Conservation (phyloP, 495 filamentous ascomycete genomes). For the Penicillium bialowiezense region DNA sequence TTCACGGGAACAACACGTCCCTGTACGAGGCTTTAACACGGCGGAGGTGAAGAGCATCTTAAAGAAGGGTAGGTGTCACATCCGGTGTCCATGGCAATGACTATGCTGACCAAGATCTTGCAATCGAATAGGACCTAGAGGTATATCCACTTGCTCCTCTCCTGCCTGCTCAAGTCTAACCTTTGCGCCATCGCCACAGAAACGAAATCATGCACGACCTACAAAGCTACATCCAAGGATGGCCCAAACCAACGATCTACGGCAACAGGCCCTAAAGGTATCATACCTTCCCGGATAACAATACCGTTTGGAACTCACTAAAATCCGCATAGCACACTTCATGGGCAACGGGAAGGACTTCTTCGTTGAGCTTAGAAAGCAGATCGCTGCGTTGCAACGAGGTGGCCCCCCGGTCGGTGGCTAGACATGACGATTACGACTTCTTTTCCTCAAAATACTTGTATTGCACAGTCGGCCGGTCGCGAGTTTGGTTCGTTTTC, state of each 20-base stretch:
- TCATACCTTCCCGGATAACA: slow-evolving; percentile 6
- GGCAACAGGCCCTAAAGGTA: slow-evolving; percentile 53
- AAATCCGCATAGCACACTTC: slow-evolving; percentile 37
- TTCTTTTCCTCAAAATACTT: slow-evolving; percentile 14
- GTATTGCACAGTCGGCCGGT: slow-evolving; percentile 22
- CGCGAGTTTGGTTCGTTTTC: slow-evolving; percentile 19
- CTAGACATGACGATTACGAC: slow-evolving; percentile 20
- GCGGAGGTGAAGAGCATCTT: slow-evolving; percentile 42
- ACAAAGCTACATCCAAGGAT: slow-evolving; percentile 42
- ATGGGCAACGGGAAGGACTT: slow-evolving; percentile 57
- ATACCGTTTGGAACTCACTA: slow-evolving; percentile 12
- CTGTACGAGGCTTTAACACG: slow-evolving; percentile 48
- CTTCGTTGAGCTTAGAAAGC: slow-evolving; percentile 52
- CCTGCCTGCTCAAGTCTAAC: background rate
- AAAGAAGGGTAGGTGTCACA: slow-evolving; percentile 31
- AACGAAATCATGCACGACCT: slow-evolving; percentile 28
- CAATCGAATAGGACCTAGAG: slow-evolving; percentile 24
- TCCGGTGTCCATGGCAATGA: background rate
- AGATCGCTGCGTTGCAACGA: slow-evolving; percentile 43
- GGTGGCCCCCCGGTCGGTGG: slow-evolving; percentile 41
- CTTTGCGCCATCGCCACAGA: slow-evolving; percentile 21
- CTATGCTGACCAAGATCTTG: slow-evolving; percentile 4
- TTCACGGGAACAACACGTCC: slow-evolving; percentile 41
- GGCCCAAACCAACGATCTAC: slow-evolving; percentile 35
- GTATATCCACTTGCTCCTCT: slow-evolving; percentile 14